Conservation (phyloP, 176 grass and related monocot species). For the Musa acuminata region DNA sequence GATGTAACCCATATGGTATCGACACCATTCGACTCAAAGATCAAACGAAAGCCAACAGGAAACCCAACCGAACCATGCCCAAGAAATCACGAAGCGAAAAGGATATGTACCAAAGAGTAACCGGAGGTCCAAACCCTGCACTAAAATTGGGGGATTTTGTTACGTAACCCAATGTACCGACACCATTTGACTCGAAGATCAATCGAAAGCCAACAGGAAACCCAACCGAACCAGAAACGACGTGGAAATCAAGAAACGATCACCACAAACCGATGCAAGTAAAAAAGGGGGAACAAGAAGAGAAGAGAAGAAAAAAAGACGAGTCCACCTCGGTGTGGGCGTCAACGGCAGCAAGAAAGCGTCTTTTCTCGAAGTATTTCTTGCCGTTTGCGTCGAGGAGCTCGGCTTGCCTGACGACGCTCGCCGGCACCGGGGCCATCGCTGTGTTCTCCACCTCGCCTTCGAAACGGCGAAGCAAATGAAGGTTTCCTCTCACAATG, state of each 20-base stretch:
- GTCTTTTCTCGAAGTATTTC: conserved; percentile 67
- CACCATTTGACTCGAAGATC: not conserved
- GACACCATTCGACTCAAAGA: not conserved
- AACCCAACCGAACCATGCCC: not conserved
- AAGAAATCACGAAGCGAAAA: no score
- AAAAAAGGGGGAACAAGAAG: not conserved
- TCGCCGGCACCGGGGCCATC: conserved; percentile 44
- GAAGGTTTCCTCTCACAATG: not conserved
- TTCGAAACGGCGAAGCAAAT: not conserved
- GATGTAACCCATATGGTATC: not conserved
- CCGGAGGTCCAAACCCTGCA: not conserved
- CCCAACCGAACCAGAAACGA: not conserved
- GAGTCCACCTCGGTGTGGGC: conserved; percentile 56
- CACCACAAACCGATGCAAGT: not conserved
- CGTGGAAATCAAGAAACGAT: not conserved
- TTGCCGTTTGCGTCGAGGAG: conserved; percentile 70
- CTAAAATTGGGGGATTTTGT: not conserved
- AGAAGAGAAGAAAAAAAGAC: not conserved
- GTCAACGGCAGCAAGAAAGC: conserved; percentile 84
- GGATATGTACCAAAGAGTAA: not conserved
- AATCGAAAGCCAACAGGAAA: not conserved
- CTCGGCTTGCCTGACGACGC: conserved; percentile 54
- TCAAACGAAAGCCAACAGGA: not conserved
- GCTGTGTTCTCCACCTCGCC: not conserved
- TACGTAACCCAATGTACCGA: not conserved